These are phyloP conservation scores for Pichia gijzeniarum DNA, from an alignment of 805 yeast species.

Conservation along the genomic window DNA sequence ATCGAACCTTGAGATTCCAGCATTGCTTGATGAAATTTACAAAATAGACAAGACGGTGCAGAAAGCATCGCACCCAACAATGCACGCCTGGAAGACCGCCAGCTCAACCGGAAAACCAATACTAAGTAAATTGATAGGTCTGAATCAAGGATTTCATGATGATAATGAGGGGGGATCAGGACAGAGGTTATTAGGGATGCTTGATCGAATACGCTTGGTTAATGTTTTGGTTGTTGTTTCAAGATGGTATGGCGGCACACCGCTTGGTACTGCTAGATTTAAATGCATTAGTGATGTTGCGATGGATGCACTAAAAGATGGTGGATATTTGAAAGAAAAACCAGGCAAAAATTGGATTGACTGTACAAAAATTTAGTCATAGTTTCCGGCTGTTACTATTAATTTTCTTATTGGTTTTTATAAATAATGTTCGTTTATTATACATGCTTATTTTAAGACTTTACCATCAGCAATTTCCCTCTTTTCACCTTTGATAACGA, in stretches of 20 bases:
- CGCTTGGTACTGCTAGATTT: conserved; percentile 66
- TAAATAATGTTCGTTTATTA: too few relatives aligned
- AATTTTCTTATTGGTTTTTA: too few relatives aligned
- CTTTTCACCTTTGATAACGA: conserved; percentile 67
- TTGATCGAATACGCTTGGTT: conserved; percentile 42
- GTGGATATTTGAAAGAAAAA: conserved; percentile 23
- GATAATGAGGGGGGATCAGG: conserved; percentile 79
- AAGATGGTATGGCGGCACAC: conserved; percentile 79
- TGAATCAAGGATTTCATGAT: conserved; percentile 59
- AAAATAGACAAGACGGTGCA: conserved; percentile 39
- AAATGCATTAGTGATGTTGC: conserved; percentile 57
- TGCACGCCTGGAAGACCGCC: conserved; percentile 67
- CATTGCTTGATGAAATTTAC: conserved; percentile 37
- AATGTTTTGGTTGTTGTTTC: conserved; percentile 64
- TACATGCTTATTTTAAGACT: conserved; percentile 71
- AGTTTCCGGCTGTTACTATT: too few relatives aligned
- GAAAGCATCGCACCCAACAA: conserved; percentile 65
- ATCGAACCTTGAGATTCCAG: conserved; percentile 37
- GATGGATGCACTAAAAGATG: conserved; percentile 41
- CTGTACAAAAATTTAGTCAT: conserved; percentile 2
- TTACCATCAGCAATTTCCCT: conserved; percentile 95
- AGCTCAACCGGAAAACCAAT: conserved; percentile 9
- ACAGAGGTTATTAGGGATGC: conserved; percentile 43
- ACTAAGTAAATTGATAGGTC: conserved; percentile 16
- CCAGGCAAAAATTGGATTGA: conserved; percentile 14